These are phyloP conservation scores for Torulaspora delbrueckii DNA, from an alignment of 805 yeast species.

Conservation along the genomic window DNA sequence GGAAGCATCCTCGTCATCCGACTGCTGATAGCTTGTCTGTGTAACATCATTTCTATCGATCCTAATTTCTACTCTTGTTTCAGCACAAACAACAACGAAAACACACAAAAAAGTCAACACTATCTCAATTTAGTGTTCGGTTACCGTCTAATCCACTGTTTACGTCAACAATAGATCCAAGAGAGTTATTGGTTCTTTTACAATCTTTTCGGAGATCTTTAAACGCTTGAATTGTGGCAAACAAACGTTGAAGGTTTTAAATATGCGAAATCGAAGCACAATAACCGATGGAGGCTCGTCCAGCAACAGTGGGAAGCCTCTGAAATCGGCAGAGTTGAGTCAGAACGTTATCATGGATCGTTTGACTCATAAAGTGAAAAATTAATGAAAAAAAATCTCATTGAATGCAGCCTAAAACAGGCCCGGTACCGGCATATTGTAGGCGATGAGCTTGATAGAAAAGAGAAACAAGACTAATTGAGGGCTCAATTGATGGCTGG, in stretches of 20 bases:
- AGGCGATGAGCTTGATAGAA: not conserved
- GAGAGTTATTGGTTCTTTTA: too few relatives aligned
- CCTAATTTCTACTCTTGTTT: constrained; percentile 1
- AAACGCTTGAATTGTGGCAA: not conserved
- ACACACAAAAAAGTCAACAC: not conserved
- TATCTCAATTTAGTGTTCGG: not conserved
- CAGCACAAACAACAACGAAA: not conserved
- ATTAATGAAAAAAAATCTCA: not conserved
- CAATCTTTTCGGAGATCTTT: not conserved
- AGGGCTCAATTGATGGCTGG: not conserved
- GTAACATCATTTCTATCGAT: constrained; percentile 10
- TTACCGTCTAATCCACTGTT: not conserved
- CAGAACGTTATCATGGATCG: not conserved
- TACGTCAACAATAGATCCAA: not conserved
- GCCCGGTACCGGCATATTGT: constrained; percentile 9
- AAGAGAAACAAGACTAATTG: not conserved
- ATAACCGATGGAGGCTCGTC: not conserved
- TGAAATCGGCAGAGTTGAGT: not conserved
- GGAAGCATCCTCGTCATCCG: constrained; percentile 4
- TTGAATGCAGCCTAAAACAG: not conserved
- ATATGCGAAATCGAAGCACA: not conserved
- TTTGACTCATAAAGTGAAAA: constrained; percentile 4
- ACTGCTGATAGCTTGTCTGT: constrained; percentile 7
- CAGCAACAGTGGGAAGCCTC: not conserved
- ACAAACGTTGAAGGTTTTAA: not conserved